These are phyloP conservation scores for Paramecium pentaurelia DNA, from an alignment of 73 alveolate genomes.

Conservation along the genomic window DNA sequence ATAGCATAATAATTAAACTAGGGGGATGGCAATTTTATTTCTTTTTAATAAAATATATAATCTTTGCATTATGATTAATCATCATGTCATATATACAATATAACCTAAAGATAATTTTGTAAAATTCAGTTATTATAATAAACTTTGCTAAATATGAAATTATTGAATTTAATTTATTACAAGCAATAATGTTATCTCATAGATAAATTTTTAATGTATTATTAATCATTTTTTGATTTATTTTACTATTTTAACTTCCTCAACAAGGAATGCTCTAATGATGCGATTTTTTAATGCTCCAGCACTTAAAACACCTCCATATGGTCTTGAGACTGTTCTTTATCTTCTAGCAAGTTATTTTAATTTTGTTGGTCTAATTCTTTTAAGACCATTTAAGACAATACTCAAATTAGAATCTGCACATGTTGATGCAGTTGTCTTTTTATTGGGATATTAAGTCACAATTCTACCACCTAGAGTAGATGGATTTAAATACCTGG, in stretches of 20 bases:
- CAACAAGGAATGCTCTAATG: conserved; percentile 79
- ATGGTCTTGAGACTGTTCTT: conserved; percentile 78
- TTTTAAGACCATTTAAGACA: conserved; percentile 67
- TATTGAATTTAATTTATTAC: background rate
- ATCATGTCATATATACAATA: background rate
- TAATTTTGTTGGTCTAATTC: conserved; percentile 62
- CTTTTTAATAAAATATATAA: too few species aligned
- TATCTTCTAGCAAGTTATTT: conserved; percentile 64
- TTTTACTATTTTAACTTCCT: conserved; percentile 78
- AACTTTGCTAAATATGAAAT: background rate
- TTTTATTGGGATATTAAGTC: conserved; percentile 70
- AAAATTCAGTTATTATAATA: background rate
- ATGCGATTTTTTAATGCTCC: conserved; percentile 66
- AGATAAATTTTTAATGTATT: background rate
- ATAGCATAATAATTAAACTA: background rate
- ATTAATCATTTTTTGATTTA: conserved; percentile 26
- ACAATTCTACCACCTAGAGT: conserved; percentile 53
- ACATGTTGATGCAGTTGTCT: conserved; percentile 53
- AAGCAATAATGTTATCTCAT: background rate
- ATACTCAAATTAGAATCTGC: conserved; percentile 48
- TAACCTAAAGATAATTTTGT: background rate
- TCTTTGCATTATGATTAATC: background rate
- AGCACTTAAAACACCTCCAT: conserved; percentile 74
- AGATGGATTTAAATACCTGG: conserved; percentile 64
- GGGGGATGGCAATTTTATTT: too few species aligned